Evolutionary conservation across 345 rosid genomes (phyloP), one percentile per base, ranked within the genome.

Genomic region (Erodium maritimum): DNA sequence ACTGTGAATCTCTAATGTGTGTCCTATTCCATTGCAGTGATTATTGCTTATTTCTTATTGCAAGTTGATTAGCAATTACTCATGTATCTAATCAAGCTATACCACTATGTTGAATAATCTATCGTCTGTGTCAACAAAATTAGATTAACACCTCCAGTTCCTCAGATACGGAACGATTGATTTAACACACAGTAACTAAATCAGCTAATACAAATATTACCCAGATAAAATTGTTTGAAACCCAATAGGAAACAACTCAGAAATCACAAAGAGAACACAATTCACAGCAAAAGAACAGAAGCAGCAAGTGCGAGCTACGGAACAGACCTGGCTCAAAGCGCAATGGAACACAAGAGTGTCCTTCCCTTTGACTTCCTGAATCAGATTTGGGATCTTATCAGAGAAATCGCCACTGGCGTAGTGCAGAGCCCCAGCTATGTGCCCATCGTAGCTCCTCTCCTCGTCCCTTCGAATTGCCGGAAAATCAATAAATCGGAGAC

Each of bases 281-380:
- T 34, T 42, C 48, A 57, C 42, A 37, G 16, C 17, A 45, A 58
- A 42, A 19, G 56, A 19, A 6, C 23, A 24, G 60, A 4, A 23
- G 48, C 22, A 46, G 8, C 18, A 42, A 33, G 37, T 12, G 17
- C 33, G 46, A 34, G 64, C 23, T 14, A 60, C 60, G 9, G 0
- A 17, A 3, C 21, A 45, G 55, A 91, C 96, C 96, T 91, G 95
- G 83, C 98, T 91, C 61, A 91, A 62, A 70, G 98, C 95, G 69
- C 98, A 91, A 59, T 91, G 96, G 69, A 91, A 91, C 61, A 91
- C 95, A 61, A 91, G 86, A 57, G 98, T 91, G 67, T 91, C 96
- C 77, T 88, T 91, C 34, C 88, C 95, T 65, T 81, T 77, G 56
- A 86, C 87, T 23, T 82, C 73, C 48, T 80, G 90, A 61, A 88